Conservation (phyloP, 2,329 filamentous ascomycete genomes). For the Venturia pyrina region DNA sequence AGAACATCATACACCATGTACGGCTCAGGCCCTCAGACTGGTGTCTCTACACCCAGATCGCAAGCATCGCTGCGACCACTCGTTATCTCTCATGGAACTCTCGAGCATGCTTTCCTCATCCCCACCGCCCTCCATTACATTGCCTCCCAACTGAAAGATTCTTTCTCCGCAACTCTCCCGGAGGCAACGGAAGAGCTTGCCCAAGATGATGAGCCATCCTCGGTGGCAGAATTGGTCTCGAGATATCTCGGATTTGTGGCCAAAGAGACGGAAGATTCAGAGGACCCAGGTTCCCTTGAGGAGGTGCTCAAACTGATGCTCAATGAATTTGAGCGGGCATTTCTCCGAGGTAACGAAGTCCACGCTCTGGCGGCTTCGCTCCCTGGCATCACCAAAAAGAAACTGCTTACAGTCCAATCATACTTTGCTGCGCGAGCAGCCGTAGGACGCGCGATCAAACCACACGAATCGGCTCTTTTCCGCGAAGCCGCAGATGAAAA, state of each 20-base stretch:
- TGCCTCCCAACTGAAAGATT: constrained; percentile 86
- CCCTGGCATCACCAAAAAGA: constrained; percentile 87
- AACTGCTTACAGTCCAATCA: constrained; percentile 75
- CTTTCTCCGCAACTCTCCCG: constrained; percentile 76
- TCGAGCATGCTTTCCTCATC: constrained; percentile 93
- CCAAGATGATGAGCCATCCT: constrained; percentile 98
- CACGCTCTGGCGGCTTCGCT: constrained; percentile 79
- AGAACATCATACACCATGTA: constrained; percentile 54
- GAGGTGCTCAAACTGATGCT: constrained; percentile 87
- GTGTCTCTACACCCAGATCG: constrained; percentile 91
- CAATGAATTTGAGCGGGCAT: constrained; percentile 93
- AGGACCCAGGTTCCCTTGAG: constrained; percentile 84
- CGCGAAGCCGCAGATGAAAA: constrained; percentile 76
- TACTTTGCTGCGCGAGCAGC: constrained; percentile 88
- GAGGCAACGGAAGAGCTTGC: constrained; percentile 92
- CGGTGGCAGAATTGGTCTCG: constrained; percentile 81
- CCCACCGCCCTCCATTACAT: constrained; percentile 94
- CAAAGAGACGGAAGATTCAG: constrained; percentile 79
- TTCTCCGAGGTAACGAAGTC: constrained; percentile 90
- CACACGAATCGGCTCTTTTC: constrained; percentile 87
- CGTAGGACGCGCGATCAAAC: constrained; percentile 74
- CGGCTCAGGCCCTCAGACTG: constrained; percentile 84
- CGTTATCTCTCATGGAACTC: constrained; percentile 81
- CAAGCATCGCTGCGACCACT: constrained; percentile 87
- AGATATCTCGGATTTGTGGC: constrained; percentile 89